Conservation (phyloP, 208 protist species). For the Borovskyia barvae region DNA sequence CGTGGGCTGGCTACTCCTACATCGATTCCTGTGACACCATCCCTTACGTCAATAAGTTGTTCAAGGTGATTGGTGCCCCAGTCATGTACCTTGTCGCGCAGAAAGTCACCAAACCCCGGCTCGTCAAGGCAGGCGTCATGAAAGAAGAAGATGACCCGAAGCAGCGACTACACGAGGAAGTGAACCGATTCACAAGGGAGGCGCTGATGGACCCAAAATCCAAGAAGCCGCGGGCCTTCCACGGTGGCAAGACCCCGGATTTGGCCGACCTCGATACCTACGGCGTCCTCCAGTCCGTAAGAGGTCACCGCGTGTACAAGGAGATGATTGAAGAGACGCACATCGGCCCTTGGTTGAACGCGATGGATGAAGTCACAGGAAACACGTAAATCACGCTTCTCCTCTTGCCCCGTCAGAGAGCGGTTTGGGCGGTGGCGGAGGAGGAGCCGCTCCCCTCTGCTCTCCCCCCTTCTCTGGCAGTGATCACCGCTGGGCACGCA, state of each 20-base stretch:
- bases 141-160: slow-evolving; percentile 52
- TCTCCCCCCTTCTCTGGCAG: too few relatives aligned
- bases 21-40: slow-evolving; percentile 89
- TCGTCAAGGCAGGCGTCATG: slow-evolving; percentile 70
- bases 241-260: slow-evolving; percentile 84
- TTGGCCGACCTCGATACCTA: slow-evolving; percentile 88
- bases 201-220: slow-evolving; percentile 57
- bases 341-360: slow-evolving; percentile 60
- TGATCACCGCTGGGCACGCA: too few relatives aligned
- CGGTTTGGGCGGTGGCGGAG: too few relatives aligned
- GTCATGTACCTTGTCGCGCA: slow-evolving; percentile 88
- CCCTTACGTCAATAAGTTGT: slow-evolving; percentile 83
- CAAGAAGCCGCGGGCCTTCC: slow-evolving; percentile 59
- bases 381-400: slow-evolving; percentile 5
- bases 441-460: too few relatives aligned
- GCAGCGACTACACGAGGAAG: slow-evolving; percentile 57
- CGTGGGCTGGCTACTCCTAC: slow-evolving; percentile 85
- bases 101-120: slow-evolving; percentile 67
- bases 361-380: slow-evolving; percentile 48
- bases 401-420: too few relatives aligned
- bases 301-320: slow-evolving; percentile 81
- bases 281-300: slow-evolving; percentile 85
- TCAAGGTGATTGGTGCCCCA: slow-evolving; percentile 88
- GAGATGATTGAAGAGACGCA: slow-evolving; percentile 66
- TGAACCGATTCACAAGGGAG: slow-evolving; percentile 64